phyloP scores from a whole-genome alignment of 2,329 filamentous ascomycete species.

The Coccinonectria pachysandricola region DNA sequence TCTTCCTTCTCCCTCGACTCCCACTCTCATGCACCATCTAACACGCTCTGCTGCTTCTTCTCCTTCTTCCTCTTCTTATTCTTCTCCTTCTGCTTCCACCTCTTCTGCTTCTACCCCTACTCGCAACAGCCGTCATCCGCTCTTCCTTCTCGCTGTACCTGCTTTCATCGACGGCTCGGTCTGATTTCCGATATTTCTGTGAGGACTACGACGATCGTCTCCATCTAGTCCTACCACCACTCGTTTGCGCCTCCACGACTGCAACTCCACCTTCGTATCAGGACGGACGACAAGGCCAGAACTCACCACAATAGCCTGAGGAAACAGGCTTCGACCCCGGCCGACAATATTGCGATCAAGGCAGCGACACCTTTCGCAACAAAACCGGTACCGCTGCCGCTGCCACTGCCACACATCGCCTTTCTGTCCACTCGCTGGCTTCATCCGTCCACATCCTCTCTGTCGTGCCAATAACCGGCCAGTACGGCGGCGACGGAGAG shows the following conservation, averaged over 20 bases:
- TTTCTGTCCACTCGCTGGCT: no score
- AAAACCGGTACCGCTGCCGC: constrained; percentile 27
- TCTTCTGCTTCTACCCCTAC: not conserved
- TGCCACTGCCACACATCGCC: constrained; percentile 2
- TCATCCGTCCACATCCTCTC: constrained; percentile 17
- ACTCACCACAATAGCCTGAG: no score
- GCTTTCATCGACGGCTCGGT: not conserved
- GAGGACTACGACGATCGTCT: no score
- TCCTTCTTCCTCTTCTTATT: not conserved
- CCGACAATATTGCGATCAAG: no score
- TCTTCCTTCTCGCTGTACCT: constrained; percentile 2
- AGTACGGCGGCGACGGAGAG: constrained; percentile 26
- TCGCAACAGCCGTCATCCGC: not conserved
- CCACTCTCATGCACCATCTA: constrained; percentile 1
- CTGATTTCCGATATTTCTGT: no score
- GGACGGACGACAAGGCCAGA: no score
- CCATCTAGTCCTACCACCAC: no score
- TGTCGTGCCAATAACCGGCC: constrained; percentile 22
- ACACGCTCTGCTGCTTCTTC: not conserved
- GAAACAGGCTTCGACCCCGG: no score
- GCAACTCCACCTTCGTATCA: no score
- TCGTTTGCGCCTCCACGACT: no score
- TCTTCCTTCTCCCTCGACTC: constrained; percentile 1
- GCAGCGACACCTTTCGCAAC: no score
- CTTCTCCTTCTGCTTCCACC: constrained; percentile 1